phyloP scores from a whole-genome alignment of 2,329 filamentous ascomycete species.

The Orbilia ellipsospora region DNA sequence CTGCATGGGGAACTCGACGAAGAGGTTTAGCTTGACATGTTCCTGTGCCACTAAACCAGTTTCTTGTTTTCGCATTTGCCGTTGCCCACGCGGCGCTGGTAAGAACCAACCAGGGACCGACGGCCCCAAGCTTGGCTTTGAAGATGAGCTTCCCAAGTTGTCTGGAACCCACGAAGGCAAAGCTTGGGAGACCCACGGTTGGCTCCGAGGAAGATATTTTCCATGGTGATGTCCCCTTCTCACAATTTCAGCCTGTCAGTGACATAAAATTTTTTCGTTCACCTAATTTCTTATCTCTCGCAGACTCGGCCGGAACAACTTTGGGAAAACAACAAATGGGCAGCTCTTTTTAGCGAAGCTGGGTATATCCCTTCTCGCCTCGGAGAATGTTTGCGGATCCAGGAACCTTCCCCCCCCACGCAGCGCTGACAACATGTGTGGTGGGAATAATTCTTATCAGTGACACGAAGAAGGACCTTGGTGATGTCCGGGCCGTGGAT shows the following conservation, averaged over 20 bases:
- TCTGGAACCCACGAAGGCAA: constrained; percentile 11
- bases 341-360: too few relatives aligned
- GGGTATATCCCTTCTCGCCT: constrained; percentile 7
- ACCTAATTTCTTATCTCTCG: not conserved
- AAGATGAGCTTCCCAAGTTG: not conserved
- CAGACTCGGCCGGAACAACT: not conserved
- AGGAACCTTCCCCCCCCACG: constrained; percentile 11
- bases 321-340: not conserved
- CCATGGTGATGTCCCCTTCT: not conserved
- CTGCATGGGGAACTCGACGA: constrained; percentile 7
- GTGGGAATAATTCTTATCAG: constrained; percentile 20
- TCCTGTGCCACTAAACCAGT: not conserved
- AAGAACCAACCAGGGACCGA: not conserved
- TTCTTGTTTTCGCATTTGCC: constrained; percentile 23
- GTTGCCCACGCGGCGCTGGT: not conserved
- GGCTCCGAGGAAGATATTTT: constrained; percentile 9
- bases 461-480: not conserved
- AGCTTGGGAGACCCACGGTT: constrained; percentile 1
- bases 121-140: too few relatives aligned
- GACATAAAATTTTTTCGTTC: not conserved
- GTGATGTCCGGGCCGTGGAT: too few relatives aligned
- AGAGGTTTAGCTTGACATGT: not conserved
- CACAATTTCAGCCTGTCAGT: not conserved
- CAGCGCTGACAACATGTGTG: constrained; percentile 16
- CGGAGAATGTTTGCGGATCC: constrained; percentile 44